These are phyloP conservation scores for Ceratocystis smalleyi DNA, from an alignment of 2,329 filamentous ascomycete genomes.

Conservation along the genomic window DNA sequence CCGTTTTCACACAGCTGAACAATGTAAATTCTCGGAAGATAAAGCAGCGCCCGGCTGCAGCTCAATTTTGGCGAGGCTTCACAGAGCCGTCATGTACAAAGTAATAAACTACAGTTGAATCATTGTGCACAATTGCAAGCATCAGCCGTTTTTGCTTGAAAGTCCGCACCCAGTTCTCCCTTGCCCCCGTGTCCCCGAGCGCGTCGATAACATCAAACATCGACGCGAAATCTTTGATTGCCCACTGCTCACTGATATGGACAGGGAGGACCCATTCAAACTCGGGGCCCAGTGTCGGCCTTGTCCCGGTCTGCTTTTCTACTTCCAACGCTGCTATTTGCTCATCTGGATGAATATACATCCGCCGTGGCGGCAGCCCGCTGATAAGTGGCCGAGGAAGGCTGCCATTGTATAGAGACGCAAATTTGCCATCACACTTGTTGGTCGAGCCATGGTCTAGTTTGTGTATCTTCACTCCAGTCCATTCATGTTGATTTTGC, in stretches of 20 bases:
- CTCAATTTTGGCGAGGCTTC: slow-evolving; percentile 66
- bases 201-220: slow-evolving; percentile 50
- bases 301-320: slow-evolving; percentile 34
- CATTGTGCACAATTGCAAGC: slow-evolving; percentile 60
- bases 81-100: slow-evolving; percentile 75
- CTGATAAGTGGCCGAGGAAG: slow-evolving; percentile 45
- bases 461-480: slow-evolving; percentile 39
- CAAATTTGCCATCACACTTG: slow-evolving; percentile 9
- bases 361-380: slow-evolving; percentile 54
- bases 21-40: background rate
- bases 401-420: slow-evolving; percentile 1
- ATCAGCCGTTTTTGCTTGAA: slow-evolving; percentile 50
- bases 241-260: slow-evolving; percentile 59
- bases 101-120: slow-evolving; percentile 75
- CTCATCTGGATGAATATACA: slow-evolving; percentile 71
- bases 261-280: slow-evolving; percentile 64
- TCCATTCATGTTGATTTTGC: slow-evolving; percentile 62
- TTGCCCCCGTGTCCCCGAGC: slow-evolving; percentile 20
- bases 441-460: slow-evolving; percentile 19
- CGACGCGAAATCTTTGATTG: slow-evolving; percentile 46
- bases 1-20: background rate
- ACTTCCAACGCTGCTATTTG: slow-evolving; percentile 56
- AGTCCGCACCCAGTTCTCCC: slow-evolving; percentile 27
- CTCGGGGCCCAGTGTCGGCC: slow-evolving; percentile 37
- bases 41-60: background rate